Base-by-base conservation (phyloP, 2,329 filamentous ascomycete species). In the Sclerotinia minor region DNA sequence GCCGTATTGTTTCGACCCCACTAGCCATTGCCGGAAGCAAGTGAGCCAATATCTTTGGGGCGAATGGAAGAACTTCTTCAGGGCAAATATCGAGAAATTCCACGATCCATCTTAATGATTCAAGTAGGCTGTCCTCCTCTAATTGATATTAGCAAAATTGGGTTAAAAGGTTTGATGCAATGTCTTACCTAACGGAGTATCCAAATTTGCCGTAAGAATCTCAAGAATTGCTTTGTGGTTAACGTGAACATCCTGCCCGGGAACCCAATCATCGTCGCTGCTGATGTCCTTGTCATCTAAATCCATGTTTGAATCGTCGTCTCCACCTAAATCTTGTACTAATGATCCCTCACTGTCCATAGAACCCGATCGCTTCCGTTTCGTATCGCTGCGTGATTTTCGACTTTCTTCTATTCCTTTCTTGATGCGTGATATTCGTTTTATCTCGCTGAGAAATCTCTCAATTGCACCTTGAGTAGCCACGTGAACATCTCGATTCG, bases 71-170 rank as follows among this genome's bases (percentile, higher is more conserved):
- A 5, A 99, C 96, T 75, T 99, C 95, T 77, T 97, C 95, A 0
- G 95, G 94, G 74, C 94, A 97, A 57, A 99, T 98, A 71, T 98
- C 94, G 73, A 99, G 90, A 77, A 99, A 97, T 69, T 91, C 91
- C 72, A 97, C 93, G 71, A 99, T 93, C 95, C 95, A 99, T 70
- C 92, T 87, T 38, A 99, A 83, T 3, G 94, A 93, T 65, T 96
- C 96, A 50, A 97, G 84, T 55, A 97, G 86, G 71, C 96, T 94
- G 75, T 97, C 92, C 77, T 98, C 93, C 77, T 97, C 94, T 89
- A 77, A 72, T 65, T 49, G 26, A 49, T 47, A 53, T 75, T 67
- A 76, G 65, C 38, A 45, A 45, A 24, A 71, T 53, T 45, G 19
- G 32, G 8, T 15, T 17, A 49, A 35, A 38, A 35, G 44, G 19